These are phyloP conservation scores for Stentor coeruleus DNA, from an alignment of 73 alveolate species.

Conservation along the genomic window DNA sequence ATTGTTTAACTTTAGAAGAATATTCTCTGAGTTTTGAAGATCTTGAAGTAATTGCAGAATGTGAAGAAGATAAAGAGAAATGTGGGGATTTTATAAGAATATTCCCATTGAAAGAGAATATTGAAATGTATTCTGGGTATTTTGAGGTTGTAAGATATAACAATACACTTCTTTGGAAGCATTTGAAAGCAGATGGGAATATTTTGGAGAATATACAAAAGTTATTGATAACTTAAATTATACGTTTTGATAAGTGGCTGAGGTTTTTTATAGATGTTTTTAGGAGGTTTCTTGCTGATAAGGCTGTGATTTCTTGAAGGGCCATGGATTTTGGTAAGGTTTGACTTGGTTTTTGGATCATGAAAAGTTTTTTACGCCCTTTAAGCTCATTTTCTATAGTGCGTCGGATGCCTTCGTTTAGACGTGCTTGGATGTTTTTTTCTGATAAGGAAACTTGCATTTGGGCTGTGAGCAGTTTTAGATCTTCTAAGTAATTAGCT, in stretches of 20 bases:
- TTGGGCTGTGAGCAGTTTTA: background rate
- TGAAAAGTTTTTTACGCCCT: background rate
- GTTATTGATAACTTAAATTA: no score
- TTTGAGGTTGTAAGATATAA: conserved; percentile 40
- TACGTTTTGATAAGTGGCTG: background rate
- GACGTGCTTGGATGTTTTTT: background rate
- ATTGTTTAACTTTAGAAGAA: conserved; percentile 18
- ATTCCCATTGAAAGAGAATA: conserved; percentile 62
- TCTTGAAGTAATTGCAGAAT: conserved; percentile 30
- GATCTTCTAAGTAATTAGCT: background rate
- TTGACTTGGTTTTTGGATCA: background rate
- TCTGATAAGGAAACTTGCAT: background rate
- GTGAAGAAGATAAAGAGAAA: conserved; percentile 38
- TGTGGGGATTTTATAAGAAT: conserved; percentile 57
- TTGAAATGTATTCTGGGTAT: conserved; percentile 57
- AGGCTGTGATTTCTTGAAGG: background rate
- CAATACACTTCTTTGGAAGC: conserved; percentile 37
- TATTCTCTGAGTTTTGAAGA: conserved; percentile 35
- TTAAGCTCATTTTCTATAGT: background rate
- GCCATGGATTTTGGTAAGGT: background rate
- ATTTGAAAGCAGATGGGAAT: conserved; percentile 1
- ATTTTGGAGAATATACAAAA: background rate
- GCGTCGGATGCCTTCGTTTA: background rate
- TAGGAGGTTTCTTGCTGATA: background rate
- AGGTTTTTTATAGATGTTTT: background rate